Percentiles rank a stretch among this genome's conserved stretches.
Evolutionary conservation across 192 early-diverging fungal species (phyloP).

Genomic region (Coemansia sp.): DNA sequence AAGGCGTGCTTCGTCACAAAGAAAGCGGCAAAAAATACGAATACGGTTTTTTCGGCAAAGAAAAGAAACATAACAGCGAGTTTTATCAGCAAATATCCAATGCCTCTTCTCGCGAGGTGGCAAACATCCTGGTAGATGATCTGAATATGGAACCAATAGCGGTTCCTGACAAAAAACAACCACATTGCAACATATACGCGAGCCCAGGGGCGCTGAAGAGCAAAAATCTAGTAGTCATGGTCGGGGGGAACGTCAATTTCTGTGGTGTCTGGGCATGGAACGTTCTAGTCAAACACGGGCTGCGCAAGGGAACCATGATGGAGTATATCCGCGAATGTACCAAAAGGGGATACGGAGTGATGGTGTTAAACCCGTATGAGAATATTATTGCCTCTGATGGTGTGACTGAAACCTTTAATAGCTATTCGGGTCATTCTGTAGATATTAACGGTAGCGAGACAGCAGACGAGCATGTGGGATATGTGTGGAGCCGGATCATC

Average conservation of each 20-base stretch:
- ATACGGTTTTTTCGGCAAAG: background rate
- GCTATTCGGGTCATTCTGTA: conserved; percentile 15
- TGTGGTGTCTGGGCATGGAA: conserved; percentile 48
- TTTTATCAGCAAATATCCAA: conserved; percentile 22
- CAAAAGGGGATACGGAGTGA: conserved; percentile 29
- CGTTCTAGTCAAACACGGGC: conserved; percentile 29
- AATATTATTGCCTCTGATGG: conserved; percentile 46
- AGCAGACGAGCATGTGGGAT: conserved; percentile 47
- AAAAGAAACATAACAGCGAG: conserved; percentile 21
- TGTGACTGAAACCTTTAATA: conserved; percentile 32
- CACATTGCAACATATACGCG: conserved; percentile 40
- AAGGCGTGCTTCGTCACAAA: background rate
- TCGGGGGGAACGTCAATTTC: conserved; percentile 28
- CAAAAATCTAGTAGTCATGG: conserved; percentile 35
- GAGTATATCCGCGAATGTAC: conserved; percentile 25
- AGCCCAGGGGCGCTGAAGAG: conserved; percentile 28
- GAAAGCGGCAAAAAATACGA: background rate
- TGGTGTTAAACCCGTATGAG: conserved; percentile 50
- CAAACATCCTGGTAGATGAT: conserved; percentile 17
- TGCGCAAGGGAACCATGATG: conserved; percentile 27
- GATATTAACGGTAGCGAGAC: conserved; percentile 41
- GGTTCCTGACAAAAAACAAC: conserved; percentile 22
- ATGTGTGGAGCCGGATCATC: conserved; percentile 36
- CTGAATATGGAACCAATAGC: conserved; percentile 39
- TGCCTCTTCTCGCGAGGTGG: conserved; percentile 32